phyloP scores from a whole-genome alignment of 192 early-diverging fungal species.

The Umbelopsis isabellina region DNA sequence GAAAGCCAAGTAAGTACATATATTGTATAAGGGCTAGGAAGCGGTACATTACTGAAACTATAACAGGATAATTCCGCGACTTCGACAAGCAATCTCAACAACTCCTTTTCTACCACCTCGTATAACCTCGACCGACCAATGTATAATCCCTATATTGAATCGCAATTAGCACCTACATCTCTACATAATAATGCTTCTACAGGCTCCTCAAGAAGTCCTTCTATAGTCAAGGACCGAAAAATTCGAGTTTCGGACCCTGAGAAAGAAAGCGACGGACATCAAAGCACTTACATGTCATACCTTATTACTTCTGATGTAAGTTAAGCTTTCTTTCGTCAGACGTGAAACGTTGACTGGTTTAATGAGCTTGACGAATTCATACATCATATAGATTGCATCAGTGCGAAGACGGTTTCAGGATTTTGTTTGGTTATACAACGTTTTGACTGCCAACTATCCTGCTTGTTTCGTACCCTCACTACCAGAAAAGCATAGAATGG shows the following conservation, averaged over 20 bases:
- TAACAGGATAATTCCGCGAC: not conserved
- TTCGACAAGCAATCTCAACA: constrained; percentile 3
- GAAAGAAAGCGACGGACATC: constrained; percentile 89
- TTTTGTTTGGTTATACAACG: constrained; percentile 87
- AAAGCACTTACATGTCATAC: constrained; percentile 83
- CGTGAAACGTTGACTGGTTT: not conserved
- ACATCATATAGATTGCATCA: constrained; percentile 49
- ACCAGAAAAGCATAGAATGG: constrained; percentile 91
- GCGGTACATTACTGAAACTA: not conserved
- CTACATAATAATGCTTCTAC: constrained; percentile 8
- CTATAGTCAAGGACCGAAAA: not conserved
- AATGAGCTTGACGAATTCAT: constrained; percentile 27
- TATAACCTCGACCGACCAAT: constrained; percentile 3
- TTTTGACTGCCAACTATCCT: constrained; percentile 73
- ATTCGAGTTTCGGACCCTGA: constrained; percentile 80
- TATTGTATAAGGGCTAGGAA: not conserved
- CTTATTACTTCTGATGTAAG: constrained; percentile 75
- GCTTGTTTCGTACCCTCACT: constrained; percentile 87
- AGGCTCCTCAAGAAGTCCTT: not conserved
- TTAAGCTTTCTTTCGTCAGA: not conserved
- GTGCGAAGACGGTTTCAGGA: constrained; percentile 93
- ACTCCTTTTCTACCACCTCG: not conserved
- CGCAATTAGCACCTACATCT: not conserved
- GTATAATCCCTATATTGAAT: constrained; percentile 8
- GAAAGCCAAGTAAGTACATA: not conserved